Conservation (phyloP, 2,329 filamentous ascomycete species). For the Colletotrichum siamense region DNA sequence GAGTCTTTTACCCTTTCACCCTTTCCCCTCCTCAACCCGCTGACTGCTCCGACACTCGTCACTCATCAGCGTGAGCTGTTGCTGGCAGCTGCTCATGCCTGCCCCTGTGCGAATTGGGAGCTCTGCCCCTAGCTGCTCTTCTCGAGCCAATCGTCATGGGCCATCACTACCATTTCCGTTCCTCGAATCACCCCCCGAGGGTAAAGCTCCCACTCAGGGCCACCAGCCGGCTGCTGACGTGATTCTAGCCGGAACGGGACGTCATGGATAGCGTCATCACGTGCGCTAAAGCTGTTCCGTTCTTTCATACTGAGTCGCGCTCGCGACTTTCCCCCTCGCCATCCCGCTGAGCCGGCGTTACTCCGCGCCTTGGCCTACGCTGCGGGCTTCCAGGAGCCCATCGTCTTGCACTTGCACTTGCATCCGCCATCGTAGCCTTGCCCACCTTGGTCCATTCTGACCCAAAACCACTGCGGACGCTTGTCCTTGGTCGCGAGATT, state of each 20-base stretch:
- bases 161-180: not conserved
- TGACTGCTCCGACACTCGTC: not conserved
- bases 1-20: not conserved
- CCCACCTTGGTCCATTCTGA: not conserved
- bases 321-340: not conserved
- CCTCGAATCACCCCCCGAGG: not conserved
- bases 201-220: not conserved
- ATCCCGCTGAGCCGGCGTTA: not conserved
- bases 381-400: not conserved
- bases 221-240: conserved; percentile 2
- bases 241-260: conserved; percentile 7
- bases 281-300: conserved; percentile 9
- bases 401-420: not conserved
- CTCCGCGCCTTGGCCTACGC: not conserved
- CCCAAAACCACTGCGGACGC: not conserved
- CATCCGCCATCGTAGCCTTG: not conserved
- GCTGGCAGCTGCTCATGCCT: not conserved
- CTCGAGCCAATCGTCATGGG: not conserved
- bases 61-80: not conserved
- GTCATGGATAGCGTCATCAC: conserved; percentile 21
- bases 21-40: not conserved
- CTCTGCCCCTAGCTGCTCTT: not conserved
- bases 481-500: not conserved
- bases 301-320: not conserved
- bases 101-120: conserved; percentile 11